These are phyloP conservation scores for Dryas integrifolia DNA, from an alignment of 331 rosid genomes.

Conservation along the genomic window DNA sequence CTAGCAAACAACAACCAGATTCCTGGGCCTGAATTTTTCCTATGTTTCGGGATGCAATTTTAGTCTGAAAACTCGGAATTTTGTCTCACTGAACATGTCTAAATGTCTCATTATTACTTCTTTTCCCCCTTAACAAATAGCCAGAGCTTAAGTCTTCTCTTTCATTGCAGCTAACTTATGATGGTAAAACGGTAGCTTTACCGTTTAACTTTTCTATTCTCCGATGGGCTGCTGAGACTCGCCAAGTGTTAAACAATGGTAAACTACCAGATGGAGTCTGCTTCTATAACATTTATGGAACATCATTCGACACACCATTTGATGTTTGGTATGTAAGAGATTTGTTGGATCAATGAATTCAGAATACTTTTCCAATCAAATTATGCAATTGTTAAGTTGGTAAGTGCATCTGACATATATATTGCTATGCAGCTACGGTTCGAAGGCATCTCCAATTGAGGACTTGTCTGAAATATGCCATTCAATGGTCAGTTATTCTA, in stretches of 20 bases:
- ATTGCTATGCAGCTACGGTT: conserved; percentile 72
- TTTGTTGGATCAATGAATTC: conserved; percentile 11
- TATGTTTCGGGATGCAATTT: not conserved
- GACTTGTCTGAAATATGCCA: conserved; percentile 83
- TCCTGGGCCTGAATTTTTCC: conserved; percentile 1
- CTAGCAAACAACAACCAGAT: not conserved
- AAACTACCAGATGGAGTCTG: conserved; percentile 67
- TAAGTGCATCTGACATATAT: conserved; percentile 30
- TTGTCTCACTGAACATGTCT: not conserved
- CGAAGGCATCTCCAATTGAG: conserved; percentile 66
- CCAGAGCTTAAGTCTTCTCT: conserved; percentile 25
- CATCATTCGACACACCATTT: conserved; percentile 71
- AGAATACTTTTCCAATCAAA: not conserved
- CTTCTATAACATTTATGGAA: conserved; percentile 88
- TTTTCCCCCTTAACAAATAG: conserved; percentile 3
- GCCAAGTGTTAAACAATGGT: conserved; percentile 49
- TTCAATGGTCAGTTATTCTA: conserved; percentile 58
- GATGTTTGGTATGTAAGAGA: conserved; percentile 74
- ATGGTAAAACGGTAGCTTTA: conserved; percentile 55
- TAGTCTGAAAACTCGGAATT: not conserved
- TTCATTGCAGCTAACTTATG: conserved; percentile 61
- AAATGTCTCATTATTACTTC: not conserved
- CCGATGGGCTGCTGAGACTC: conserved; percentile 73
- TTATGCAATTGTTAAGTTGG: conserved; percentile 15
- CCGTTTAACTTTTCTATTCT: conserved; percentile 74